Evolutionary conservation across 2,329 filamentous ascomycete species (phyloP), one percentile per base, ranked within the genome.

Genomic region (Claviceps sorghi): DNA sequence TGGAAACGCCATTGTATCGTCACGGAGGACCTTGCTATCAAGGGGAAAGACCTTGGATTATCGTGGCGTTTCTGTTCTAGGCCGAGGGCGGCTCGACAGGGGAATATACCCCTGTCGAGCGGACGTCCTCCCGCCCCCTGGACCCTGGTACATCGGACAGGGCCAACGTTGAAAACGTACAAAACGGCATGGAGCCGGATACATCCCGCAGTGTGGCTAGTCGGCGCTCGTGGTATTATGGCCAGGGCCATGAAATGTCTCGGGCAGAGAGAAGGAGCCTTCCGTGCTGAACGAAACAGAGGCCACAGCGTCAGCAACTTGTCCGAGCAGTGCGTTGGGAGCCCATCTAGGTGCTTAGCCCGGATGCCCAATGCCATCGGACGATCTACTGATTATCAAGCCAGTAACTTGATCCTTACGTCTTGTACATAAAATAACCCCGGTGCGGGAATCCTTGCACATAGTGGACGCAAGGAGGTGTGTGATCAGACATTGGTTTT

Each of bases 241-340:
- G 54, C 36, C 47, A 17, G 40, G 44, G 47, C 40, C 45, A 56
- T 53, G 52, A 52, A n/a, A 54, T 55, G 57, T 58, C 56, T 58
- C 52, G 56, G 55, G 36, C 52, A 55, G 41, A 50, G 42, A 30
- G 38, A 50, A 44, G 34, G 40, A 51, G 32, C 29, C 36, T 52
- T 46, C 52, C 38, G 41, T 38, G 40, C 38, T 49, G 30, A 51
- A 34, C 46, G 22, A 51, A 34, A 13, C 26, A 41, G 21, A 32
- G 34, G 21, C 41, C n/a, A 45, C 21, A 49, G 38, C 29, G 46
- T 15, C 13, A 43, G 19, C 19, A 21, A 49, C 19, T 43, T 32
- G 22, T 42, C 26, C 22, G 22, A 19, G 21, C 26, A n/a, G 15
- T 34, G 26, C 44, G 9, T 13, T 32, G 15, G 21, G 41, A 10